These are phyloP conservation scores for Ilex aquifolium DNA, from an alignment of 257 asterid genomes.

Conservation along the genomic window DNA sequence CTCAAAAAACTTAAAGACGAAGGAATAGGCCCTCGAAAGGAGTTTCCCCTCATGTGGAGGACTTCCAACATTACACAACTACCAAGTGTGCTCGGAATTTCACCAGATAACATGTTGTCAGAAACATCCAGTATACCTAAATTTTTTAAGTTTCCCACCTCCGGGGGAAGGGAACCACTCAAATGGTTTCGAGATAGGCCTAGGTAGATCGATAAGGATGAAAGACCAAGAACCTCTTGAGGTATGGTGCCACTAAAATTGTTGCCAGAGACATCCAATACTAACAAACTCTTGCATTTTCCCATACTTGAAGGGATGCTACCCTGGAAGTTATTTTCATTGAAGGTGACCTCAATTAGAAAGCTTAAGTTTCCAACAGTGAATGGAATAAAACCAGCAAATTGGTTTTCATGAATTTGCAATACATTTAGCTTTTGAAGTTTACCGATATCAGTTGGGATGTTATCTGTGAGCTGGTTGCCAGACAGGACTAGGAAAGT, in stretches of 20 bases:
- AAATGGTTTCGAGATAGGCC: constrained; percentile 19
- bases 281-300: constrained; percentile 11
- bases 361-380: constrained; percentile 21
- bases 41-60: background rate
- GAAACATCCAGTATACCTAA: constrained; percentile 19
- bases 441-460: constrained; percentile 13
- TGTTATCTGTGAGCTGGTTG: constrained; percentile 19
- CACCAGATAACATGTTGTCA: constrained; percentile 14
- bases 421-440: constrained; percentile 10
- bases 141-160: constrained; percentile 16
- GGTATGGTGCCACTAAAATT: constrained; percentile 12
- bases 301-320: constrained; percentile 17
- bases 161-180: constrained; percentile 18
- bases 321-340: constrained; percentile 14
- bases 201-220: constrained; percentile 10
- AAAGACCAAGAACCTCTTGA: constrained; percentile 13
- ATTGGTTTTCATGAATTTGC: constrained; percentile 14
- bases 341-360: constrained; percentile 5
- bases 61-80: constrained; percentile 17
- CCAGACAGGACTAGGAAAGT: constrained; percentile 8
- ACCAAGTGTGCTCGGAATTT: constrained; percentile 18
- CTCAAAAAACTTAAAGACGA: too few relatives aligned
- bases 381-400: constrained; percentile 14
- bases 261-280: constrained; percentile 13
- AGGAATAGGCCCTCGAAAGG: too few relatives aligned